A percentile compares a stretch with the other conserved stretches of the same genome.
Evolutionary conservation across 2,329 filamentous ascomycete species (phyloP).

Genomic region (Aspergillus nomiae): DNA sequence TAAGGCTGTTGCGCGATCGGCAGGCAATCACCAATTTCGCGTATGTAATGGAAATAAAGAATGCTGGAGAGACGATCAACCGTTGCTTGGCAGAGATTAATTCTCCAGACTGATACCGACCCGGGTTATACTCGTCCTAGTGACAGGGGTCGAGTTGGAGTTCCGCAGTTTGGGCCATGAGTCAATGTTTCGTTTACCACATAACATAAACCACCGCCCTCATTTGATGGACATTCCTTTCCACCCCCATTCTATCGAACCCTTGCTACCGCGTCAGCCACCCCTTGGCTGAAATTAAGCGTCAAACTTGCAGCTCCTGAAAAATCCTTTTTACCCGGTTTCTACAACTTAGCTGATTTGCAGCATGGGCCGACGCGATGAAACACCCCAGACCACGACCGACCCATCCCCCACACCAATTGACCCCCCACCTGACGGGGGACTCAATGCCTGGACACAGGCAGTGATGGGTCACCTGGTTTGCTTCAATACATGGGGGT

Average conservation of each 20-base stretch:
- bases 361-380: not conserved
- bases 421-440: conserved; percentile 22
- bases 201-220: not conserved
- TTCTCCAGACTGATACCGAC: not conserved
- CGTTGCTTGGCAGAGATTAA: not conserved
- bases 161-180: not conserved
- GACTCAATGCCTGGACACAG: conserved; percentile 24
- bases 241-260: not conserved
- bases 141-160: not conserved
- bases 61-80: not conserved
- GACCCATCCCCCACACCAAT: not conserved
- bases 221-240: not conserved
- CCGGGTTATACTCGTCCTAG: not conserved
- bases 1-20: not conserved
- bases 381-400: not conserved
- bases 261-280: not conserved
- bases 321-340: not conserved
- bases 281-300: not conserved
- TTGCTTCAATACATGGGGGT: conserved; percentile 20
- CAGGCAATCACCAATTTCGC: not conserved
- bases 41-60: not conserved
- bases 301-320: no score
- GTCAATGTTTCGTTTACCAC: not conserved
- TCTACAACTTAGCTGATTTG: not conserved
- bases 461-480: conserved; percentile 17